Evolutionary conservation across 2,329 filamentous ascomycete genomes (phyloP), one percentile per base, ranked within the genome.

Genomic region (Thielaviopsis cerberus): DNA sequence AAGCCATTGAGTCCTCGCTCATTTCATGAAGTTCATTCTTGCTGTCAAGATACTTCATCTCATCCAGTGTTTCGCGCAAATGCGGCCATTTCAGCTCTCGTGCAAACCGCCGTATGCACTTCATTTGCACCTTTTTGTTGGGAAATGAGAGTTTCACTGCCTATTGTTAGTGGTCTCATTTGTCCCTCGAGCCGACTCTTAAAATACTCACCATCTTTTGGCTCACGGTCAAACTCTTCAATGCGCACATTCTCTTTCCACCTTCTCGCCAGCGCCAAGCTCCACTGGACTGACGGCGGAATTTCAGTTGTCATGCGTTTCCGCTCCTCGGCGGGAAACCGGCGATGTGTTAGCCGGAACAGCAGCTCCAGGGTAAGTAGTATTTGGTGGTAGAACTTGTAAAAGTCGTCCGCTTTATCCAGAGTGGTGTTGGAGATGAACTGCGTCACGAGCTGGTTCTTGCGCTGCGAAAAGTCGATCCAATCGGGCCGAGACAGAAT

Each of bases 11-110:
- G 65, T 87, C 83, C 22, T 83, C 85, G 64, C 81, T 81, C 65
- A 82, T 70, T 48, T 75, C 71, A 62, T 85, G 74, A 56, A 86
- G 70, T 15, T 73, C 73, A 23, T 76, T 74, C 60, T 83, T 79
- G 11, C 69, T 70, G 59, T 84, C 80, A 61, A 75, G 74, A 61
- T 82, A 76, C 62, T 76, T 78, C 57, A 88, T 73, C 52, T 78
- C 74, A 50, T 79, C 76, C 51, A 86, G 73, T 6, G 85, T 81
- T 60, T 80, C 79, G 22, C 72, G 72, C 60, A 87, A 76, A 63
- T 88, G 88, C 1, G 85, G 85, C 85, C 85, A 89, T 68, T 86
- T 88, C 73, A 89, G 81, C 65, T 78, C 79, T 65, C 79, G 75
- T 11, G 83, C 83, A 66, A 89, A 88, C 37, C 77, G 76, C 63